phyloP scores from a whole-genome alignment of 192 early-diverging fungal species.

The Glomus cerebriforme region DNA sequence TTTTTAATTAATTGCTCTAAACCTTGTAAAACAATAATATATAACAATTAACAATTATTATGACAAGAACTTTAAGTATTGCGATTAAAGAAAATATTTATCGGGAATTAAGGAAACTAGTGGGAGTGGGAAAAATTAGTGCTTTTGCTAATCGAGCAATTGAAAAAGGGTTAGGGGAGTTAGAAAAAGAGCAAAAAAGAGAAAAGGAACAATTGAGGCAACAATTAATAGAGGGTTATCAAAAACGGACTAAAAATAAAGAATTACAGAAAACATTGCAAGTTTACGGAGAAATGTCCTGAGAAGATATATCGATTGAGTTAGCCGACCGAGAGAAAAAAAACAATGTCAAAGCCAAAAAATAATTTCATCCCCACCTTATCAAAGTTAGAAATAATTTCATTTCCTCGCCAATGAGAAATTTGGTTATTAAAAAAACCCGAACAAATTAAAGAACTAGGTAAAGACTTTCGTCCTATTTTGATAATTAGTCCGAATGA shows the following conservation, averaged over 20 bases:
- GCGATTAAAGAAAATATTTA: slow-evolving; percentile 26
- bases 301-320: slow-evolving; percentile 13
- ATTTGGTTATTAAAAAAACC: slow-evolving; percentile 24
- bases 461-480: slow-evolving; percentile 8
- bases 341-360: neutral
- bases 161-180: neutral
- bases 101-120: neutral
- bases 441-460: neutral
- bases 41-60: slow-evolving; percentile 25
- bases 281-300: slow-evolving; percentile 18
- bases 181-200: neutral
- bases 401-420: neutral
- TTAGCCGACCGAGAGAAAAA: neutral
- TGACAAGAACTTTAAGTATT: slow-evolving; percentile 24
- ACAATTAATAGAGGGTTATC: neutral
- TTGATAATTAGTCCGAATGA: slow-evolving; percentile 5
- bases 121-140: slow-evolving; percentile 3
- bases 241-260: neutral
- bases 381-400: neutral
- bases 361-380: no score
- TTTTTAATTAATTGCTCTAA: no score
- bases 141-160: slow-evolving; percentile 13
- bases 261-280: neutral
- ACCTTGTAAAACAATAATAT: neutral
- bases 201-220: slow-evolving; percentile 13